phyloP scores from a whole-genome alignment of 1,139 yeast species.

The Debaryomyces subglobosus region DNA sequence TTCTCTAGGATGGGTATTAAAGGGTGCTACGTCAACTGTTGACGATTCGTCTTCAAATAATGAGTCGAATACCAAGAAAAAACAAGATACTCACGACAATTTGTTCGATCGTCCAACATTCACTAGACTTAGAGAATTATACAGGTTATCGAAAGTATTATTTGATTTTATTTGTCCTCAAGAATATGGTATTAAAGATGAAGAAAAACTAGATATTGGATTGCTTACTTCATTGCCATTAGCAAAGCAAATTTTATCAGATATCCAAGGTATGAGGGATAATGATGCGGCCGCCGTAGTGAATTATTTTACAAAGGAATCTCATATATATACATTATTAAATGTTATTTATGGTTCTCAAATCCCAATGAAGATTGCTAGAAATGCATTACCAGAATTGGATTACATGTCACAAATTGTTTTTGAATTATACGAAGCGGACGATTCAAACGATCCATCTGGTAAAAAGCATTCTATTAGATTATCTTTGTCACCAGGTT shows the following conservation, averaged over 20 bases:
- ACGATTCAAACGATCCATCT: conserved; percentile 57
- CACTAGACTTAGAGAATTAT: conserved; percentile 82
- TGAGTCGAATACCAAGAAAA: conserved; percentile 25
- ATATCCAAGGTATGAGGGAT: conserved; percentile 77
- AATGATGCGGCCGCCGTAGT: conserved; percentile 81
- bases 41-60: conserved; percentile 27
- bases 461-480: conserved; percentile 87
- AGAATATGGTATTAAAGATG: conserved; percentile 95
- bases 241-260: conserved; percentile 83
- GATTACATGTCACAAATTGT: conserved; percentile 95
- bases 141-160: conserved; percentile 85
- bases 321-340: conserved; percentile 91
- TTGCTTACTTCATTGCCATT: conserved; percentile 90
- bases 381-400: conserved; percentile 94
- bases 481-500: conserved; percentile 91
- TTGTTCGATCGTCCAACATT: conserved; percentile 84
- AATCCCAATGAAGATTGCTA: conserved; percentile 88
- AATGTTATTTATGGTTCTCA: conserved; percentile 94
- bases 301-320: conserved; percentile 93
- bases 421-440: conserved; percentile 88
- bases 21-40: conserved; percentile 44
- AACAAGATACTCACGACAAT: conserved; percentile 35
- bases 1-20: conserved; percentile 74
- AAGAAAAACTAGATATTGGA: conserved; percentile 95
- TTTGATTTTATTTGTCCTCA: conserved; percentile 98